Evolutionary conservation across 1,284 basidiomycete species (phyloP), one percentile per base, ranked within the genome.

Genomic region (Austropuccinia psidii): DNA sequence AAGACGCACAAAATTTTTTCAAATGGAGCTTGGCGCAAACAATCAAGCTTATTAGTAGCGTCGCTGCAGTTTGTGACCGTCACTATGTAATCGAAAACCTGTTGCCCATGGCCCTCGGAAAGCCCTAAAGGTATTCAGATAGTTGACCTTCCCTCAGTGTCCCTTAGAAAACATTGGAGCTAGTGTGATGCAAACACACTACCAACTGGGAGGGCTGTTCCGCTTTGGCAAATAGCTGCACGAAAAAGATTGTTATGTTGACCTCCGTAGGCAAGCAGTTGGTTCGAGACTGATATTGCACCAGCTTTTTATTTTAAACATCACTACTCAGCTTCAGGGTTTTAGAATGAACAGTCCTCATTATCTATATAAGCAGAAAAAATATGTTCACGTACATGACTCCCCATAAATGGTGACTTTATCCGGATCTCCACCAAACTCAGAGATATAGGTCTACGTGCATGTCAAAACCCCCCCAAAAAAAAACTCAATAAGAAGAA

Each of bases 21-120:
- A n/a, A 31, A 41, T 27, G 55, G 31, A 39, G 49, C 70, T 35
- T 55, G 35, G 45, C 50, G 49, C 8, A 73, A 50, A 35, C 70
- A 73, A 9, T 1, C 27, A 8, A 73, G 17, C 37, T 41, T 73
- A 29, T 73, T 52, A 21, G 45, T 35, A 0, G n/a, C 27, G 24
- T 35, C 15, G 39, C 13, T 3, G 37, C 70, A 73, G 1, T 49
- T 39, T n/a, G 52, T 45, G 24, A 41, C 37, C 21, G 41, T 55
- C 5, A 39, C 35, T 15, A 73, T 65, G n/a, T n/a, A 33, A n/a
- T 73, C 70, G 39, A 62, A 73, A 55, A 37, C 27, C 33, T 39
- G 8, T 49, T 73, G 70, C 13, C 70, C 70, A 39, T 58, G 49
- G 29, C 70, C 70, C 54, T 64, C 70, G n/a, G 60, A 49, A 21